Conservation (phyloP, 2,329 filamentous ascomycete genomes). For the Neoascochyta sp. region DNA sequence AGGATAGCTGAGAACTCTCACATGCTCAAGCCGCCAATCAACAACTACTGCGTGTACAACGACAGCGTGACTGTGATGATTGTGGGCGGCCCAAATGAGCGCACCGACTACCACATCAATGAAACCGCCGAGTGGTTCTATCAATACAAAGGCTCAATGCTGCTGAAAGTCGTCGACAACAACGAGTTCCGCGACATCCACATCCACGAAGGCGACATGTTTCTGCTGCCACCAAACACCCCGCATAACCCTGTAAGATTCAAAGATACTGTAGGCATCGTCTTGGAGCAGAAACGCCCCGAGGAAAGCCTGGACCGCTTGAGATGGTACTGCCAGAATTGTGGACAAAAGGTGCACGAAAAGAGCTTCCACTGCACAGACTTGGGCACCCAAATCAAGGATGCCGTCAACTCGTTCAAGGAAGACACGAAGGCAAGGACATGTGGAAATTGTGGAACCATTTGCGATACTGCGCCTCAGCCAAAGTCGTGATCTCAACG, state of each 20-base stretch:
- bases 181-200: constrained; percentile 73
- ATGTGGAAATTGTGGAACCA: constrained; percentile 70
- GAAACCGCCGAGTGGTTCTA: constrained; percentile 96
- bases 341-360: constrained; percentile 74
- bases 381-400: constrained; percentile 91
- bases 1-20: constrained; percentile 92
- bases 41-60: constrained; percentile 97
- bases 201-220: constrained; percentile 91
- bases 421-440: constrained; percentile 64
- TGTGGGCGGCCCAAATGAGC: constrained; percentile 90
- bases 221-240: constrained; percentile 87
- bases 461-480: constrained; percentile 68
- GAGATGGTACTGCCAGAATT: constrained; percentile 83
- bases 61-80: constrained; percentile 83
- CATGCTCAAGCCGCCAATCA: constrained; percentile 87
- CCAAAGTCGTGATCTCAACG: constrained; percentile 10
- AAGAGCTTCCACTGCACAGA: constrained; percentile 83
- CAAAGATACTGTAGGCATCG: constrained; percentile 87
- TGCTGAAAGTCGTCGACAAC: constrained; percentile 82
- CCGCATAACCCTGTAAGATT: constrained; percentile 95
- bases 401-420: constrained; percentile 79
- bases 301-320: constrained; percentile 68
- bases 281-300: constrained; percentile 81
- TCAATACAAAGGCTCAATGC: constrained; percentile 89
- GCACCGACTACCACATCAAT: constrained; percentile 99